These are phyloP conservation scores for Gaeumannomyces tritici DNA, from an alignment of 2,329 filamentous ascomycete species.

Conservation along the genomic window DNA sequence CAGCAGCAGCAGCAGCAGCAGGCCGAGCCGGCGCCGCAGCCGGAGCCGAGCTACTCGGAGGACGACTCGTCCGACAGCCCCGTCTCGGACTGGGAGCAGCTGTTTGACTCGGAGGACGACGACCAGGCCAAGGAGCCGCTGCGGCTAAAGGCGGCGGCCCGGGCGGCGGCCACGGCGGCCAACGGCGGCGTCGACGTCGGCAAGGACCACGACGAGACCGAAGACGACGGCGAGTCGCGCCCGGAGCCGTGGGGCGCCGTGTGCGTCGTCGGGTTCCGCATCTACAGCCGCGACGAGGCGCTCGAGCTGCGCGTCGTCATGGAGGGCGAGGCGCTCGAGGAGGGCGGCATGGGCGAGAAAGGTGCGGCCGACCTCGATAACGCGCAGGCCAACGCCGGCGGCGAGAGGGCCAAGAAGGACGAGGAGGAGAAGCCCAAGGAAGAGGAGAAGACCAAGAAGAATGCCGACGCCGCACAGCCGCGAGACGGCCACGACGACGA, in stretches of 20 bases:
- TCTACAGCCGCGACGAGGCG: constrained; percentile 47
- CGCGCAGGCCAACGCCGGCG: constrained; percentile 45
- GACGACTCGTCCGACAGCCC: constrained; percentile 51
- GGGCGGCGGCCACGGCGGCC: constrained; percentile 29
- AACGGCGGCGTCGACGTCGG: constrained; percentile 13
- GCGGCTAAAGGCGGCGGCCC: constrained; percentile 27
- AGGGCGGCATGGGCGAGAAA: constrained; percentile 48
- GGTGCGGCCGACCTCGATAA: constrained; percentile 46
- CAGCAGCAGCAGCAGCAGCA: constrained; percentile 14
- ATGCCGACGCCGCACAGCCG: too few species aligned
- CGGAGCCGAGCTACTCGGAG: constrained; percentile 25
- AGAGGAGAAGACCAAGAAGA: constrained; percentile 15
- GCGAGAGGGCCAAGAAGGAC: constrained; percentile 25
- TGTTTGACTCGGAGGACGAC: constrained; percentile 47
- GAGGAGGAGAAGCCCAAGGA: constrained; percentile 4
- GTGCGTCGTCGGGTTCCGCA: constrained; percentile 48
- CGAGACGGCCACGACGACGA: constrained; percentile 6
- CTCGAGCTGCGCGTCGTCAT: constrained; percentile 46
- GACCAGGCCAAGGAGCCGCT: constrained; percentile 27
- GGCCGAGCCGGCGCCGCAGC: constrained; percentile 11
- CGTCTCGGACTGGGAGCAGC: constrained; percentile 47
- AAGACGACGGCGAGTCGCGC: constrained; percentile 47
- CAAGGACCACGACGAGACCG: constrained; percentile 34
- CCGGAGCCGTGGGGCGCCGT: constrained; percentile 54
- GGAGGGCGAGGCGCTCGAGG: constrained; percentile 42